A percentile compares a stretch with the other conserved stretches of the same genome.
phyloP scores from a whole-genome alignment of 2,329 filamentous ascomycete species.

The Dactylellina leptospora region DNA sequence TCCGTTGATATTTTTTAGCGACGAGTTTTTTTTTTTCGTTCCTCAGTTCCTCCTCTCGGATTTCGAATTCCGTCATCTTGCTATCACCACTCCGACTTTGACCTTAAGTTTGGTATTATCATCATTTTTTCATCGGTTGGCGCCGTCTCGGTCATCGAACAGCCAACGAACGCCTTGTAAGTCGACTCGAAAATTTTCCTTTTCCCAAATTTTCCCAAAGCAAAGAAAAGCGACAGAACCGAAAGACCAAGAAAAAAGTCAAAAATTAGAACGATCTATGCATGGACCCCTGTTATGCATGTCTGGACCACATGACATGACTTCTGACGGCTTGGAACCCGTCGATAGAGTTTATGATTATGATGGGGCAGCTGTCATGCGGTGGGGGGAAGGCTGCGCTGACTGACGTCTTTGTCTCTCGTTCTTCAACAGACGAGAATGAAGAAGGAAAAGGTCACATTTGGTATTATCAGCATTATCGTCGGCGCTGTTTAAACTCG shows the following conservation, averaged over 20 bases:
- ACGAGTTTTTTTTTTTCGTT: not conserved
- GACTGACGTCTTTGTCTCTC: not conserved
- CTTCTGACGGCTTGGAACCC: not conserved
- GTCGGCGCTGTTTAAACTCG: constrained; percentile 29
- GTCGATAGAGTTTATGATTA: not conserved
- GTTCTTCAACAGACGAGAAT: not conserved
- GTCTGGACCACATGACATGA: constrained; percentile 31
- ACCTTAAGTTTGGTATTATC: too few relatives aligned
- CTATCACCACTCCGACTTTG: not conserved
- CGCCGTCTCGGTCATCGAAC: not conserved
- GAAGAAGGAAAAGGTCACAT: not conserved
- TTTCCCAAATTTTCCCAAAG: not conserved
- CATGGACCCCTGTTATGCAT: constrained; percentile 35
- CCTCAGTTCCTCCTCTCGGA: not conserved
- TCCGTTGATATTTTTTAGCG: not conserved
- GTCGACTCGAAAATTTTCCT: not conserved
- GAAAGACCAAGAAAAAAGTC: not conserved
- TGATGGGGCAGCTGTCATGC: not conserved
- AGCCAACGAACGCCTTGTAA: not conserved
- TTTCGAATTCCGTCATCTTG: too few relatives aligned
- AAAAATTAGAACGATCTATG: constrained; percentile 2
- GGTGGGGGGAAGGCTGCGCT: not conserved
- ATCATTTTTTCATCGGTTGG: too few relatives aligned
- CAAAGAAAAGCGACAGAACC: not conserved
- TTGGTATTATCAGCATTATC: not conserved